phyloP scores from a whole-genome alignment of 306 rosid genomes.

The Cucumis hystrix region DNA sequence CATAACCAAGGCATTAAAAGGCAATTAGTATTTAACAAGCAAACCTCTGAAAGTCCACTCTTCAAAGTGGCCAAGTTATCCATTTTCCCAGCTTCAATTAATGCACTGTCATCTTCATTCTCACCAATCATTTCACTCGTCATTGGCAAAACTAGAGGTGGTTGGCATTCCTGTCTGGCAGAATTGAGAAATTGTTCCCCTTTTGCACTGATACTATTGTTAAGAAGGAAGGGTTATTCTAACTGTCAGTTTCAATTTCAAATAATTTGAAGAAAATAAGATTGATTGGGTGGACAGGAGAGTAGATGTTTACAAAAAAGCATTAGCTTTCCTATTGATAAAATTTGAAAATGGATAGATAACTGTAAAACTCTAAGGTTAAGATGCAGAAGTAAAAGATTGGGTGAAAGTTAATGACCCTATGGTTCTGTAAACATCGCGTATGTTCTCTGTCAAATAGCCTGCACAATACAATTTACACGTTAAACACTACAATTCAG shows the following conservation, averaged over 20 bases:
- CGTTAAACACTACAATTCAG: neutral
- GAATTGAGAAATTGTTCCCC: constrained; percentile 55
- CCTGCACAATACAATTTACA: constrained; percentile 33
- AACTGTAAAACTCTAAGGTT: constrained; percentile 5
- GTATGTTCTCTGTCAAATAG: constrained; percentile 48
- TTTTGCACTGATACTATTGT: constrained; percentile 49
- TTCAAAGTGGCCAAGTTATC: constrained; percentile 36
- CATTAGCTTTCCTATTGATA: neutral
- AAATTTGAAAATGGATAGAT: neutral
- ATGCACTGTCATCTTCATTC: constrained; percentile 23
- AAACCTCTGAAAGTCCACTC: constrained; percentile 62
- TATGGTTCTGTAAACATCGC: constrained; percentile 38
- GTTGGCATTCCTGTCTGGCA: constrained; percentile 66
- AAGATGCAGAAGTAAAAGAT: constrained; percentile 6
- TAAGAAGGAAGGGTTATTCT: constrained; percentile 11
- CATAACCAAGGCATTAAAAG: neutral
- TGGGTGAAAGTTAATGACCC: constrained; percentile 31
- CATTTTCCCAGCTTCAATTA: constrained; percentile 26
- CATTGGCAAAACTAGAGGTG: constrained; percentile 51
- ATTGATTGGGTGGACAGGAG: neutral
- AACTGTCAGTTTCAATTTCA: neutral
- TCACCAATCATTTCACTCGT: constrained; percentile 62
- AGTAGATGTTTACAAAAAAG: neutral
- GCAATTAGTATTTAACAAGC: constrained; percentile 10
- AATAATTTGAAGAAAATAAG: neutral